Evolutionary conservation across 148 eudicot species (phyloP).

Genomic region (Rhododendron ferrugineum): DNA sequence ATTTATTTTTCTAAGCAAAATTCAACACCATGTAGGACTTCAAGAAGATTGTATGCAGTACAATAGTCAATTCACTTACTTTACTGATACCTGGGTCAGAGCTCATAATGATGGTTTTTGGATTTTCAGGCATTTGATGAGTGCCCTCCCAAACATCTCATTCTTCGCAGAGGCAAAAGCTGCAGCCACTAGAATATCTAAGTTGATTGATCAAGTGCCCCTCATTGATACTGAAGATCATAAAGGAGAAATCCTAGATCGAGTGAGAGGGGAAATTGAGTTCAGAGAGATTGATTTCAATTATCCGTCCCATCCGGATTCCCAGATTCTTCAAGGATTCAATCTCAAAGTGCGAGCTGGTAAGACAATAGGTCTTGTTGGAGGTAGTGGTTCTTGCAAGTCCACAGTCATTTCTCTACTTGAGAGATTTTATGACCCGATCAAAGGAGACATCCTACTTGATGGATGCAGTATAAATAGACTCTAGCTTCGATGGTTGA

Average conservation of each 20-base stretch:
- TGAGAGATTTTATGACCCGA: slow-evolving; percentile 38
- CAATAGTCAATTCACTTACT: neutral
- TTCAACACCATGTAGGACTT: neutral
- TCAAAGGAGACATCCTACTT: slow-evolving; percentile 32
- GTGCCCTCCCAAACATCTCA: slow-evolving; percentile 34
- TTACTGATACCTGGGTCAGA: neutral
- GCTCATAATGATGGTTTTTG: neutral
- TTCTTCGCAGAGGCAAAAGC: slow-evolving; percentile 33
- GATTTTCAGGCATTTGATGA: slow-evolving; percentile 26
- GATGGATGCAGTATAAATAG: slow-evolving; percentile 32
- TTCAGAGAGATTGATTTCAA: slow-evolving; percentile 33
- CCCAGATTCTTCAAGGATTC: slow-evolving; percentile 31
- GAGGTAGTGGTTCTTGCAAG: slow-evolving; percentile 48
- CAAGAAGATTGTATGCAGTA: neutral
- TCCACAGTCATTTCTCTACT: slow-evolving; percentile 36
- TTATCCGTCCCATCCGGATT: slow-evolving; percentile 34
- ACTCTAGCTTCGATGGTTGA: slow-evolving; percentile 34
- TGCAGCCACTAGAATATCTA: slow-evolving; percentile 29
- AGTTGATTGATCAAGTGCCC: slow-evolving; percentile 30
- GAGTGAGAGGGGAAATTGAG: slow-evolving; percentile 34
- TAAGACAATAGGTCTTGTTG: slow-evolving; percentile 39
- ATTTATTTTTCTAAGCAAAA: neutral
- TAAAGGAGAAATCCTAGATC: slow-evolving; percentile 19
- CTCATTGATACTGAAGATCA: slow-evolving; percentile 13
- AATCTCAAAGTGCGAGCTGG: slow-evolving; percentile 33